phyloP scores from a whole-genome alignment of 179 eudicot genomes.

The Patellifolia procumbens region DNA sequence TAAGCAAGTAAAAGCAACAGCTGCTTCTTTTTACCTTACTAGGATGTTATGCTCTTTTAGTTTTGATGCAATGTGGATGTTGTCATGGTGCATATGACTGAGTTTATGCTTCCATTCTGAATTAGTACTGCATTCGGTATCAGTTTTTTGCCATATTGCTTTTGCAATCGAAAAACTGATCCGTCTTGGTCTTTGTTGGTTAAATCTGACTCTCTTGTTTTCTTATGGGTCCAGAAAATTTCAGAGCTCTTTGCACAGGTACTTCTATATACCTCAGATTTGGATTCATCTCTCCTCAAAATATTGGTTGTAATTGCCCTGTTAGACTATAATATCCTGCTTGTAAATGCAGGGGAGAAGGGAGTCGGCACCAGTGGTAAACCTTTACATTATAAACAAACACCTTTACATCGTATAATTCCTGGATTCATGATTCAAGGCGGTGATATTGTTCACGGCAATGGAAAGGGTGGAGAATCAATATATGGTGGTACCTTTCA shows the following conservation, averaged over 20 bases:
- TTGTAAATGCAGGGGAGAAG: conserved; percentile 60
- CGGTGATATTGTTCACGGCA: conserved; percentile 77
- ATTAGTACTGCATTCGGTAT: background rate
- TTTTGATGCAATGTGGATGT: background rate
- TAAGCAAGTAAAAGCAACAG: background rate
- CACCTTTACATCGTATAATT: conserved; percentile 92
- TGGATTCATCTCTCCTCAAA: background rate
- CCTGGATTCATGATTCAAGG: conserved; percentile 99
- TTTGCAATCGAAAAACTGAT: conserved; percentile 1
- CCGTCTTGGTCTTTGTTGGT: background rate
- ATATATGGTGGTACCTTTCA: conserved; percentile 75
- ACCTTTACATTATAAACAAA: conserved; percentile 82
- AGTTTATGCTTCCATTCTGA: background rate
- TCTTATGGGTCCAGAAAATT: conserved; percentile 66
- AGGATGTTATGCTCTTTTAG: background rate
- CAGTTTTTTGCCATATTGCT: background rate
- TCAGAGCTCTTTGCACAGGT: conserved; percentile 72
- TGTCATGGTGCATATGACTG: background rate
- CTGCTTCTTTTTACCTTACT: background rate
- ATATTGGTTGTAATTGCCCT: background rate
- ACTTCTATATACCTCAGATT: conserved; percentile 23
- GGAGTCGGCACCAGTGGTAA: conserved; percentile 66
- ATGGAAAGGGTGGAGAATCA: conserved; percentile 87
- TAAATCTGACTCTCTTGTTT: conserved; percentile 45
- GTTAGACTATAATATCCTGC: conserved; percentile 14